Evolutionary conservation across 441 rosid species (phyloP).

Genomic region (Macaranga tanarius): DNA sequence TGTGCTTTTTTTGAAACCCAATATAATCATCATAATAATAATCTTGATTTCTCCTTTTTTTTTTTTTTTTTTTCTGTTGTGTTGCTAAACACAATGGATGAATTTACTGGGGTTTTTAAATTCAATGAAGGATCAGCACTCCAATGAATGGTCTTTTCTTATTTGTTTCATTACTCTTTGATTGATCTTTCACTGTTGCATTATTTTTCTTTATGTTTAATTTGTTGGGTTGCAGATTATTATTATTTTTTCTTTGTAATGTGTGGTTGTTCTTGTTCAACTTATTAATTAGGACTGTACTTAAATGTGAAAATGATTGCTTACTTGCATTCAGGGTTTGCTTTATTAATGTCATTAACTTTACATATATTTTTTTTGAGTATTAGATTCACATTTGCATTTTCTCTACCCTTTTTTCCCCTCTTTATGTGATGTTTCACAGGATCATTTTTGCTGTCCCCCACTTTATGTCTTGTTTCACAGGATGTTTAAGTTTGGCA

Average conservation of each 20-base stretch:
- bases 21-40: not conserved
- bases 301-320: conserved; percentile 13
- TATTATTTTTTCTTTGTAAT: conserved; percentile 2
- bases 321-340: not conserved
- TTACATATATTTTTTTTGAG: too few species aligned
- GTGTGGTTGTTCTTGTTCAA: not conserved
- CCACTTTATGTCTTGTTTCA: too few species aligned
- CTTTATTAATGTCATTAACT: too few species aligned
- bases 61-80: not conserved
- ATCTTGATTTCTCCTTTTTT: not conserved
- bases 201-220: not conserved
- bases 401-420: too few species aligned
- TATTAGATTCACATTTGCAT: too few species aligned
- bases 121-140: not conserved
- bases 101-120: not conserved
- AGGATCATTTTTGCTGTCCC: too few species aligned
- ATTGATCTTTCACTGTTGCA: not conserved
- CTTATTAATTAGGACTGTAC: not conserved
- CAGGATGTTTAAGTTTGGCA: too few species aligned
- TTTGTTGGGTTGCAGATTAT: not conserved
- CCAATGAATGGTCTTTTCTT: not conserved
- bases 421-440: not conserved
- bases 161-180: not conserved
- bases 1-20: not conserved
- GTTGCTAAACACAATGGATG: not conserved